Conservation (phyloP, 1,139 yeast species). For the Suhomyces maxii region DNA sequence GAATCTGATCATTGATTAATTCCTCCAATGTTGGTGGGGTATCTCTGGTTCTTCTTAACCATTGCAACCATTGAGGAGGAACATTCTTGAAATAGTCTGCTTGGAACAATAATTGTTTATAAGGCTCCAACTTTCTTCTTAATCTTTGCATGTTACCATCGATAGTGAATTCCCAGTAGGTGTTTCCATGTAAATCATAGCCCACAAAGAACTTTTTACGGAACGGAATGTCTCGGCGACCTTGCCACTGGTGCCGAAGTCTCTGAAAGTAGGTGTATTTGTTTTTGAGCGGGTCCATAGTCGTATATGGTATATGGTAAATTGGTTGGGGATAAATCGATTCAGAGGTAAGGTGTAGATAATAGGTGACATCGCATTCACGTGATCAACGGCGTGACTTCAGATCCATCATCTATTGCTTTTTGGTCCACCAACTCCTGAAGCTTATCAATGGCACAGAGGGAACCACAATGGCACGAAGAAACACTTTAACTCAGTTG, state of each 20-base stretch:
- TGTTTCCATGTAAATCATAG: constrained; percentile 77
- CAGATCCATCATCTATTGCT: too few species aligned
- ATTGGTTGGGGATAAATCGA: background rate
- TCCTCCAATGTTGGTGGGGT: constrained; percentile 64
- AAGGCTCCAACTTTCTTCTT: constrained; percentile 53
- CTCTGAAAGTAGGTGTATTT: constrained; percentile 44
- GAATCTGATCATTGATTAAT: constrained; percentile 53
- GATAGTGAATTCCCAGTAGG: constrained; percentile 76
- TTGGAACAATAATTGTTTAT: constrained; percentile 38
- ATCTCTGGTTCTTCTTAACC: constrained; percentile 69
- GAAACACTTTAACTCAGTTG: constrained; percentile 22
- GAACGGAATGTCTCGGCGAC: constrained; percentile 66
- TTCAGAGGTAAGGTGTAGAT: background rate
- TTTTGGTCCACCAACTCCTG: too few species aligned
- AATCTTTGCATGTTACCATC: constrained; percentile 50
- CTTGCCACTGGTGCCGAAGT: constrained; percentile 56
- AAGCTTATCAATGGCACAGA: too few species aligned
- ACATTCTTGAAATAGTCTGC: constrained; percentile 51
- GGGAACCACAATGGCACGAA: constrained; percentile 2
- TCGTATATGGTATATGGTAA: background rate
- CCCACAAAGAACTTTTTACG: constrained; percentile 61
- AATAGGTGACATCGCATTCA: background rate
- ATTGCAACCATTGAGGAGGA: constrained; percentile 79
- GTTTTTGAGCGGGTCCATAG: constrained; percentile 30
- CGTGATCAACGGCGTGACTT: background rate